phyloP scores from a whole-genome alignment of 805 yeast species.

The Saturnispora gosingensis region DNA sequence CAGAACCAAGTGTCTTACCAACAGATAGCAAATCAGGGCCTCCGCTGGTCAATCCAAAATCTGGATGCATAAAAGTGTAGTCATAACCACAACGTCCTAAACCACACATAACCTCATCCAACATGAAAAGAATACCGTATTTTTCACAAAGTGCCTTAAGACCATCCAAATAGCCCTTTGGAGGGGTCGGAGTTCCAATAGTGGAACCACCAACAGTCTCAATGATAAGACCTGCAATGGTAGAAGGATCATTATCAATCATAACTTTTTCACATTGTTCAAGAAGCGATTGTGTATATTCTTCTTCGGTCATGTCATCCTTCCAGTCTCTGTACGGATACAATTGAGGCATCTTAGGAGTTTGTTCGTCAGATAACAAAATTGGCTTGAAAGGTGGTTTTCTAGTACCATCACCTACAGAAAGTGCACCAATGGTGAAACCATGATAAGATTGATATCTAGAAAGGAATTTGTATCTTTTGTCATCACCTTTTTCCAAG shows the following conservation, averaged over 20 bases:
- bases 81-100: slow-evolving; percentile 45
- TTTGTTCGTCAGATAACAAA: slow-evolving; percentile 17
- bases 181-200: slow-evolving; percentile 36
- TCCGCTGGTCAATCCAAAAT: slow-evolving; percentile 26
- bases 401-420: slow-evolving; percentile 32
- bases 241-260: slow-evolving; percentile 34
- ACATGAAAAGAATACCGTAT: slow-evolving; percentile 39
- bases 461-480: slow-evolving; percentile 33
- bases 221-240: slow-evolving; percentile 33
- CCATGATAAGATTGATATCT: slow-evolving; percentile 42
- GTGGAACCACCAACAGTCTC: slow-evolving; percentile 43
- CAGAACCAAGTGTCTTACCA: slow-evolving; percentile 45
- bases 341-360: slow-evolving; percentile 25
- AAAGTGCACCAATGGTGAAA: slow-evolving; percentile 37
- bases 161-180: slow-evolving; percentile 39
- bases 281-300: slow-evolving; percentile 30
- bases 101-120: slow-evolving; percentile 54
- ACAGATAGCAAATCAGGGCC: slow-evolving; percentile 41
- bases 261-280: slow-evolving; percentile 34
- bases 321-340: slow-evolving; percentile 27
- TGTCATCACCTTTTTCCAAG: slow-evolving; percentile 33
- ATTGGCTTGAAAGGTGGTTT: slow-evolving; percentile 27
- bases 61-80: slow-evolving; percentile 28
- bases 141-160: slow-evolving; percentile 39
- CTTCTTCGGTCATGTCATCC: slow-evolving; percentile 28